phyloP scores from a whole-genome alignment of 2,329 filamentous ascomycete species.

The Lasiodiplodia hormozganensis region DNA sequence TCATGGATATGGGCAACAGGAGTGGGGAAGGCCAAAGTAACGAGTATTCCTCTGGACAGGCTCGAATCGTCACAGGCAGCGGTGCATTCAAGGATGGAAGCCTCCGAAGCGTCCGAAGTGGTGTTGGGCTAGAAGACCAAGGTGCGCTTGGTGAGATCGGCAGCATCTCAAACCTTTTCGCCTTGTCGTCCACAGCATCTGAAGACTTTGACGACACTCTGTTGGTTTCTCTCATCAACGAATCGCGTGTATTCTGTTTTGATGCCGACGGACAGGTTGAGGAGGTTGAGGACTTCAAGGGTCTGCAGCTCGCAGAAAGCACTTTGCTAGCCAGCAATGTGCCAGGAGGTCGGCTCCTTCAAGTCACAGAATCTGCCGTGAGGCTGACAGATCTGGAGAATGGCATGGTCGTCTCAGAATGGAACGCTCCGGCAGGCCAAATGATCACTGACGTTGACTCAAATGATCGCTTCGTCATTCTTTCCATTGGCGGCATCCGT shows the following conservation, averaged over 20 bases:
- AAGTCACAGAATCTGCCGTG: constrained; percentile 73
- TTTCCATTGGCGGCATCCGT: constrained; percentile 78
- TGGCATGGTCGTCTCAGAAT: constrained; percentile 62
- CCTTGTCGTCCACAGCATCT: constrained; percentile 62
- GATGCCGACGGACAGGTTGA: constrained; percentile 78
- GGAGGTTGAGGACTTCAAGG: constrained; percentile 79
- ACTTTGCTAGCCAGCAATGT: constrained; percentile 77
- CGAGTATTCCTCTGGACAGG: constrained; percentile 93
- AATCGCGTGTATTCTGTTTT: constrained; percentile 85
- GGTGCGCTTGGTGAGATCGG: constrained; percentile 82
- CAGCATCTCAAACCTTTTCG: constrained; percentile 75
- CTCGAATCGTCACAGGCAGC: constrained; percentile 89
- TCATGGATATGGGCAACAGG: constrained; percentile 94
- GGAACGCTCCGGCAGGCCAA: constrained; percentile 59
- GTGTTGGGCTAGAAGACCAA: constrained; percentile 88
- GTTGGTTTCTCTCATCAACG: constrained; percentile 79
- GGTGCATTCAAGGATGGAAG: constrained; percentile 90
- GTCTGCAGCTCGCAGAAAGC: constrained; percentile 70
- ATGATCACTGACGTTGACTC: constrained; percentile 80
- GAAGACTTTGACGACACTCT: constrained; percentile 70
- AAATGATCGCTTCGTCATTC: constrained; percentile 71
- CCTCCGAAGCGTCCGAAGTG: constrained; percentile 87
- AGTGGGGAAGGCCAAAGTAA: constrained; percentile 80
- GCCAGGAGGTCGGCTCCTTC: constrained; percentile 69
- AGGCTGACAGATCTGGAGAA: constrained; percentile 67